Percentiles rank a stretch among this genome's conserved stretches.
These are phyloP conservation scores for Leccinum ochraceum DNA, from an alignment of 768 basidiomycete species.

Conservation along the genomic window DNA sequence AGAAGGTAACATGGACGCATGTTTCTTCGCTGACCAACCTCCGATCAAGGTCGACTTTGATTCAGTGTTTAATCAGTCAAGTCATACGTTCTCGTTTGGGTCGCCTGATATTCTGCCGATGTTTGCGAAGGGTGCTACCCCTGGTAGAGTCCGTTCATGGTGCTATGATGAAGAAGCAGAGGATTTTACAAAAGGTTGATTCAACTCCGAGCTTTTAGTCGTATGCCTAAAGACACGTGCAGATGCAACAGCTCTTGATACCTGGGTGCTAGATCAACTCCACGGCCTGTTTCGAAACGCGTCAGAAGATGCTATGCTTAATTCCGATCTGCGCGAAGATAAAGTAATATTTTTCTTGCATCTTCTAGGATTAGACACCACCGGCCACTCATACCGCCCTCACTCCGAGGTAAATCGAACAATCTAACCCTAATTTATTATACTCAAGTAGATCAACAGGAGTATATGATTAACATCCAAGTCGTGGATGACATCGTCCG, in stretches of 20 bases:
- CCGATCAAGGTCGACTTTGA: slow-evolving; percentile 67
- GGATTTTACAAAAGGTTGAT: slow-evolving; percentile 80
- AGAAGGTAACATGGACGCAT: not conserved
- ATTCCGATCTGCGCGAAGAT: slow-evolving; percentile 52
- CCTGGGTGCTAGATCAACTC: slow-evolving; percentile 80
- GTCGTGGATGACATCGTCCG: slow-evolving; percentile 76
- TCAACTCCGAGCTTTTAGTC: not conserved
- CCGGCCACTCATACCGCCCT: slow-evolving; percentile 84
- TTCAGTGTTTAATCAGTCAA: slow-evolving; percentile 84
- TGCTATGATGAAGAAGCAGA: slow-evolving; percentile 75
- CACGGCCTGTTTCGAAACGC: slow-evolving; percentile 62
- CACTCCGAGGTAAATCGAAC: slow-evolving; percentile 61
- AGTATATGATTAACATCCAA: slow-evolving; percentile 85
- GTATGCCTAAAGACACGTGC: not conserved
- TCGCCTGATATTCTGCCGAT: slow-evolving; percentile 89
- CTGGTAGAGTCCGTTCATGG: slow-evolving; percentile 73
- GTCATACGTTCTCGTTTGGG: slow-evolving; percentile 78
- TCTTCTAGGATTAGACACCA: slow-evolving; percentile 81
- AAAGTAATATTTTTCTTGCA: slow-evolving; percentile 83
- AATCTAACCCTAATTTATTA: not conserved
- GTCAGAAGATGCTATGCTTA: slow-evolving; percentile 48
- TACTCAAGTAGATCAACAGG: slow-evolving; percentile 40
- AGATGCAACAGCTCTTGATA: slow-evolving; percentile 79
- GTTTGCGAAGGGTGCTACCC: slow-evolving; percentile 74
- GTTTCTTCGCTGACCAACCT: slow-evolving; percentile 3